These are phyloP conservation scores for Ajuga chamaepitys DNA, from an alignment of 257 asterid species.

Conservation along the genomic window DNA sequence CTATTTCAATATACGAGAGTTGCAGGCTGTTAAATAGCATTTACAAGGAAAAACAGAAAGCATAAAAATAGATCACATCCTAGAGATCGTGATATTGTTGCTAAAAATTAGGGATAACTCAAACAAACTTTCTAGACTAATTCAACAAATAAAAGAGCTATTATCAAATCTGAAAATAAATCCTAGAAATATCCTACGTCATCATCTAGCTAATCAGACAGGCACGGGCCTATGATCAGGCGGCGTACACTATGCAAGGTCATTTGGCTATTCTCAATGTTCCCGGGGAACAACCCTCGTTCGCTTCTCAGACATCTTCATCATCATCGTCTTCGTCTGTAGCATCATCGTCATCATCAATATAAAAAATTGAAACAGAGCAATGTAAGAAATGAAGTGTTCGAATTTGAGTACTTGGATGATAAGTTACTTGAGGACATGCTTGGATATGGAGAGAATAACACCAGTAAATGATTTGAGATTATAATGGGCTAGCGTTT, in stretches of 20 bases:
- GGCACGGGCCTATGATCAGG: constrained; percentile 66
- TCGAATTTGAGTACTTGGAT: constrained; percentile 39
- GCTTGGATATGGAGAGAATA: constrained; percentile 25
- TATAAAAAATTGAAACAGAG: constrained; percentile 10
- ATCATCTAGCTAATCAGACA: too few relatives aligned
- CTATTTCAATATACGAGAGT: too few relatives aligned
- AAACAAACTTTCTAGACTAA: too few relatives aligned
- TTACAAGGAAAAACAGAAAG: too few relatives aligned
- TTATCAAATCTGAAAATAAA: too few relatives aligned
- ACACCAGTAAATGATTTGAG: background rate
- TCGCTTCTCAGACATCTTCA: constrained; percentile 1
- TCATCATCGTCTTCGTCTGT: background rate
- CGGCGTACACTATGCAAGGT: constrained; percentile 57
- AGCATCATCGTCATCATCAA: background rate
- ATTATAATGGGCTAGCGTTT: too few relatives aligned
- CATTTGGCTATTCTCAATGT: constrained; percentile 57
- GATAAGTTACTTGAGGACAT: constrained; percentile 40
- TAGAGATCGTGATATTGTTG: too few relatives aligned
- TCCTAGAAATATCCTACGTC: too few relatives aligned
- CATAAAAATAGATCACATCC: too few relatives aligned
- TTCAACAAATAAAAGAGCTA: too few relatives aligned
- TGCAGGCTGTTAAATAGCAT: too few relatives aligned
- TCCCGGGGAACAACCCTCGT: constrained; percentile 46
- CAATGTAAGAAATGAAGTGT: constrained; percentile 24
- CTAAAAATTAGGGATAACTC: too few relatives aligned